phyloP scores from a whole-genome alignment of 495 filamentous ascomycete species.

The Penicillium roqueforti region DNA sequence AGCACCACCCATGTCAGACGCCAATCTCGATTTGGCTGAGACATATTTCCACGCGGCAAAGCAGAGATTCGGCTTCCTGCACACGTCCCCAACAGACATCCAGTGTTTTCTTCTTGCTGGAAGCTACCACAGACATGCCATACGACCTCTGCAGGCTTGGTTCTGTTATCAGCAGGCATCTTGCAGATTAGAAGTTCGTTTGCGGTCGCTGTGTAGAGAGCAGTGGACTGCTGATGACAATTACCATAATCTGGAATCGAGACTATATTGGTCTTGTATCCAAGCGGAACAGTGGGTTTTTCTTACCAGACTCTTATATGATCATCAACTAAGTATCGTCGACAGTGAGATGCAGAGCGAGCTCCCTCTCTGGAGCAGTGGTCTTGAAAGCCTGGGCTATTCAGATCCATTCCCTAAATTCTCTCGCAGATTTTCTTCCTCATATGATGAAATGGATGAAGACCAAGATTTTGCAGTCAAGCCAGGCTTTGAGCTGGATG shows the following conservation, averaged over 20 bases:
- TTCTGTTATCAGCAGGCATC: conserved; percentile 31
- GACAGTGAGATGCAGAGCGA: conserved; percentile 26
- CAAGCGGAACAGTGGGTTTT: conserved; percentile 25
- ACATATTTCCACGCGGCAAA: conserved; percentile 29
- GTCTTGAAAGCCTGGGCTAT: conserved; percentile 22
- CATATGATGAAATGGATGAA: conserved; percentile 17
- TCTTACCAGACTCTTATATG: background rate
- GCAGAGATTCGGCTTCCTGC: conserved; percentile 23
- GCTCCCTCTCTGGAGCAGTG: conserved; percentile 27
- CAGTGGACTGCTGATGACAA: conserved; percentile 23
- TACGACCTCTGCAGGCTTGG: conserved; percentile 26
- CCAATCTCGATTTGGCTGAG: conserved; percentile 21
- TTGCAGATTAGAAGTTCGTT: conserved; percentile 26
- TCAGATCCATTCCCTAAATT: conserved; percentile 21
- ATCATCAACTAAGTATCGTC: background rate
- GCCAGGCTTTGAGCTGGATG: conserved; percentile 4
- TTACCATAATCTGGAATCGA: conserved; percentile 27
- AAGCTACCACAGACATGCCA: conserved; percentile 21
- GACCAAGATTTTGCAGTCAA: conserved; percentile 1
- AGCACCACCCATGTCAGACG: conserved; percentile 18
- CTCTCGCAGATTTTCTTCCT: conserved; percentile 8
- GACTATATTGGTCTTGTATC: conserved; percentile 30
- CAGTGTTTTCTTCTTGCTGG: conserved; percentile 29
- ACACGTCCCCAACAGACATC: conserved; percentile 25
- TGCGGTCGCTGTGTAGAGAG: conserved; percentile 23